Percentiles rank a stretch among this genome's conserved stretches.
Conservation (phyloP, 306 rosid genomes). For the Cucurbita maxima region DNA sequence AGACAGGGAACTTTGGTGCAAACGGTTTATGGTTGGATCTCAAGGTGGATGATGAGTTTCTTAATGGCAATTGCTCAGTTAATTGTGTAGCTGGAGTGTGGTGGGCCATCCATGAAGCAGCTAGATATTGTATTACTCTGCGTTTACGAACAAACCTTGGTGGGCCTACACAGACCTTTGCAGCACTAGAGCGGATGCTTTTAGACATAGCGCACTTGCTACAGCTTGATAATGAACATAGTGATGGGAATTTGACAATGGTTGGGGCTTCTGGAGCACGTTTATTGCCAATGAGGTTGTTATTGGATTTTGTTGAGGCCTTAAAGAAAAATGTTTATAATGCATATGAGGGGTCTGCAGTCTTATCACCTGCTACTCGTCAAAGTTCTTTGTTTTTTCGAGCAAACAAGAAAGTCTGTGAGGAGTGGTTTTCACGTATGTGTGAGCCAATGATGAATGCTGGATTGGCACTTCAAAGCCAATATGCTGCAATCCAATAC, state of each 20-base stretch:
- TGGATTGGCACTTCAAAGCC: constrained; percentile 80
- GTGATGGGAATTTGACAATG: constrained; percentile 81
- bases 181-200: constrained; percentile 90
- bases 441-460: constrained; percentile 99
- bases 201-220: constrained; percentile 72
- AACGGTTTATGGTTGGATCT: constrained; percentile 51
- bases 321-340: constrained; percentile 87
- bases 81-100: constrained; percentile 82
- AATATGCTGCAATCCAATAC: constrained; percentile 78
- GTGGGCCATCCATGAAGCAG: constrained; percentile 96
- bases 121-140: constrained; percentile 71
- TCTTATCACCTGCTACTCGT: constrained; percentile 56
- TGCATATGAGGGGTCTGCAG: constrained; percentile 89
- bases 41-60: constrained; percentile 62
- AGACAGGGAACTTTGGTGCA: constrained; percentile 35
- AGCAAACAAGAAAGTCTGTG: constrained; percentile 91
- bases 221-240: constrained; percentile 80
- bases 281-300: constrained; percentile 77
- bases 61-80: constrained; percentile 56
- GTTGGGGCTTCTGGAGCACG: constrained; percentile 93
- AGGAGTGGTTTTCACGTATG: constrained; percentile 99
- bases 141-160: constrained; percentile 93
- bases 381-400: constrained; percentile 87
- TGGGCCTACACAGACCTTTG: constrained; percentile 96
- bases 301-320: constrained; percentile 84